These are phyloP conservation scores for Tulasnella sp. DNA, from an alignment of 768 basidiomycete genomes.

Conservation along the genomic window DNA sequence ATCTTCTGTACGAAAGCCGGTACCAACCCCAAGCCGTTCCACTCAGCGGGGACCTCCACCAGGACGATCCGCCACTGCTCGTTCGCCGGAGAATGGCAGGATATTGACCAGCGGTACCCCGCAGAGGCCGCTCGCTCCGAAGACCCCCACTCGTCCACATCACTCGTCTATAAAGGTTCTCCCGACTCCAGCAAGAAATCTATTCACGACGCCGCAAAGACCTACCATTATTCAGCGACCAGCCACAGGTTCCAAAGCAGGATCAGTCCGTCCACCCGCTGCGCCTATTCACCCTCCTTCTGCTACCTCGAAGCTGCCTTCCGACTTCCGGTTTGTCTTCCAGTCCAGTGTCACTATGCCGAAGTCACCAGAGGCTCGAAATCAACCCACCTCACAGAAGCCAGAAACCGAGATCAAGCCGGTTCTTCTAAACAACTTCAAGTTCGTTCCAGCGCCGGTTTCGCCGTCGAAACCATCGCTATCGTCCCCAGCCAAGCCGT, in stretches of 20 bases:
- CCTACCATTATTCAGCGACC: background rate
- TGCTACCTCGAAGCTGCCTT: background rate
- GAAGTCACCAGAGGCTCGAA: background rate
- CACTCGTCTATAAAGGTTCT: background rate
- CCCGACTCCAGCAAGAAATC: background rate
- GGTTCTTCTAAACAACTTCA: background rate
- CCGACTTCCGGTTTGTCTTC: constrained; percentile 23
- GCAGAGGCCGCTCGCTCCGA: background rate
- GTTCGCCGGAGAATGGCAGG: background rate
- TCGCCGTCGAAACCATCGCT: background rate
- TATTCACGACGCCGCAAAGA: background rate
- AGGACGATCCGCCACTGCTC: background rate
- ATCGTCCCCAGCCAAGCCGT: background rate
- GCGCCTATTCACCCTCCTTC: background rate
- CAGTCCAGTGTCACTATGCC: background rate
- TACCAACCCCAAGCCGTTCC: background rate
- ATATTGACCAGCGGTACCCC: background rate
- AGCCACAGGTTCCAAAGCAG: background rate
- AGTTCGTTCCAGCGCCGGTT: background rate
- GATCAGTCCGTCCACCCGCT: background rate
- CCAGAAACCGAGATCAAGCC: background rate
- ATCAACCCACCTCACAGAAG: background rate
- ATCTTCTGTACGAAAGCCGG: background rate
- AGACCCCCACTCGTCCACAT: background rate
- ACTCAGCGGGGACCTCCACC: background rate